A percentile compares a stretch with the other conserved stretches of the same genome.
These are phyloP conservation scores for Trichoderma semiorbis DNA, from an alignment of 2,329 filamentous ascomycete genomes.

Conservation along the genomic window DNA sequence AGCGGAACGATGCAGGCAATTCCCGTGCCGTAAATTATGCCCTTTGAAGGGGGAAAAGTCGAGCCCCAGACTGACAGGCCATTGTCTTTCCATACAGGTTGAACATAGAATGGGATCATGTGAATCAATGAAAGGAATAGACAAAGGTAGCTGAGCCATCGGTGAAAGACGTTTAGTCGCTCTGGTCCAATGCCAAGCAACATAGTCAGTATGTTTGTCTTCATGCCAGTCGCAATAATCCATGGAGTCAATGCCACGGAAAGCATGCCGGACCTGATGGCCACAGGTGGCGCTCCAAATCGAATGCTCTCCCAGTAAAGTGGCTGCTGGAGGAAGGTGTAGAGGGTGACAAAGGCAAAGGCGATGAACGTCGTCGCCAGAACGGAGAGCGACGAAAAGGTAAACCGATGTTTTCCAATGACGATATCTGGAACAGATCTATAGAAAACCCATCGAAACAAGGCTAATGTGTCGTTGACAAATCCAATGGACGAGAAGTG, in stretches of 20 bases:
- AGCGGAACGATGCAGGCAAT: slow-evolving; percentile 78
- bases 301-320: slow-evolving; percentile 85
- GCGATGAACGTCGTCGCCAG: slow-evolving; percentile 65
- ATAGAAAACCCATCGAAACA: slow-evolving; percentile 87
- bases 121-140: slow-evolving; percentile 80
- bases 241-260: slow-evolving; percentile 88
- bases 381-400: slow-evolving; percentile 77
- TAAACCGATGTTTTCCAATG: slow-evolving; percentile 64
- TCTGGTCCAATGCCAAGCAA: slow-evolving; percentile 91
- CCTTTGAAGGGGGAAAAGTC: slow-evolving; percentile 62
- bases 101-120: slow-evolving; percentile 83
- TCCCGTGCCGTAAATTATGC: slow-evolving; percentile 80
- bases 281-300: slow-evolving; percentile 83
- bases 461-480: slow-evolving; percentile 75
- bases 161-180: slow-evolving; percentile 85
- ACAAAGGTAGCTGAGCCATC: slow-evolving; percentile 86
- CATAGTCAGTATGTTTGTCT: slow-evolving; percentile 79
- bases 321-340: slow-evolving; percentile 82
- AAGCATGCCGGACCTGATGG: slow-evolving; percentile 86
- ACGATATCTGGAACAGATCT: slow-evolving; percentile 73
- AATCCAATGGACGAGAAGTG: slow-evolving; percentile 70
- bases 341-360: slow-evolving; percentile 70
- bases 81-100: slow-evolving; percentile 78
- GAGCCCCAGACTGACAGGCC: slow-evolving; percentile 67
- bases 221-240: slow-evolving; percentile 87